Percentiles rank a stretch among this genome's conserved stretches.
These are phyloP conservation scores for Cladosporium sphaerospermum DNA, from an alignment of 2,329 filamentous ascomycete genomes.

Conservation along the genomic window DNA sequence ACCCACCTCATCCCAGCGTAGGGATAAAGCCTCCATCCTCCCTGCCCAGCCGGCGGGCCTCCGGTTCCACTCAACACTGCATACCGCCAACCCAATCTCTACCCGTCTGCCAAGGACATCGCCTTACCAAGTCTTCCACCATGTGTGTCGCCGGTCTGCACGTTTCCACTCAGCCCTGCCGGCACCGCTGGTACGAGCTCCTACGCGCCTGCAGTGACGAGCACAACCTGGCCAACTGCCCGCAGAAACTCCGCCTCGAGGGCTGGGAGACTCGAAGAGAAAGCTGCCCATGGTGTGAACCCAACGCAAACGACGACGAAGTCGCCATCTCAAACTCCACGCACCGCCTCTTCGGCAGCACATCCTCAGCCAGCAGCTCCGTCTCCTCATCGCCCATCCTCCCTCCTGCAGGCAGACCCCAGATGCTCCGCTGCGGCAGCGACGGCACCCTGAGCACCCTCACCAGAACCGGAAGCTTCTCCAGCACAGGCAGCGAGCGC, in stretches of 20 bases:
- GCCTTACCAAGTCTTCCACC: constrained; percentile 14
- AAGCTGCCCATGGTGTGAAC: constrained; percentile 43
- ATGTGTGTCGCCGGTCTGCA: constrained; percentile 48
- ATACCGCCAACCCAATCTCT: neutral
- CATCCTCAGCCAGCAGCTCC: constrained; percentile 33
- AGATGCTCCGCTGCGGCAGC: constrained; percentile 20
- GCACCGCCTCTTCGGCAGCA: constrained; percentile 43
- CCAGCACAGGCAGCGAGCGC: constrained; percentile 24
- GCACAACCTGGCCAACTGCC: constrained; percentile 43
- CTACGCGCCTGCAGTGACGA: constrained; percentile 37
- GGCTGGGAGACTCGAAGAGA: constrained; percentile 46
- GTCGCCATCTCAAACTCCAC: constrained; percentile 36
- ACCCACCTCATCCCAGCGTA: neutral
- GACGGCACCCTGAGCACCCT: constrained; percentile 21
- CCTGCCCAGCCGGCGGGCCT: constrained; percentile 1
- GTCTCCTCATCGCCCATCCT: constrained; percentile 13
- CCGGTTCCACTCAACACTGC: constrained; percentile 1
- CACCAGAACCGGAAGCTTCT: constrained; percentile 24
- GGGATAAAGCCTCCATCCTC: constrained; percentile 1
- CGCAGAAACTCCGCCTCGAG: constrained; percentile 38
- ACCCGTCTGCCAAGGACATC: neutral
- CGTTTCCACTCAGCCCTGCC: constrained; percentile 41
- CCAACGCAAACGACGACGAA: neutral
- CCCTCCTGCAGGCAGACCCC: constrained; percentile 7
- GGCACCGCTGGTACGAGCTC: constrained; percentile 46